phyloP scores from a whole-genome alignment of 257 asterid species.

The Thymus quinquecostatus region DNA sequence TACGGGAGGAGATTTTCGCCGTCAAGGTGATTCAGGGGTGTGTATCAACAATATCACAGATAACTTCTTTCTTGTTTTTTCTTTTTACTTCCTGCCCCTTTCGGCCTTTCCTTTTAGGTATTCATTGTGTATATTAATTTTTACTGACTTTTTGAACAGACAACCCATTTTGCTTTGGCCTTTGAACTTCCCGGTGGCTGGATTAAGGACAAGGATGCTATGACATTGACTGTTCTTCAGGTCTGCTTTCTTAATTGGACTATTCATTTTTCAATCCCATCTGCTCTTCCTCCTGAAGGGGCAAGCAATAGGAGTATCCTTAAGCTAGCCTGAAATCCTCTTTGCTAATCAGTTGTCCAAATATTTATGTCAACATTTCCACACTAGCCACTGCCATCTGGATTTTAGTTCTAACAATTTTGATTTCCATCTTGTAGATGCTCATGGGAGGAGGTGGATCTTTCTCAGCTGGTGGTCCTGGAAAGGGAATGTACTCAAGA shows the following conservation, averaged over 20 bases:
- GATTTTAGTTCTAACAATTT: not conserved
- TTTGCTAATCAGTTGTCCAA: not conserved
- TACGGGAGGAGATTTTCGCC: conserved; percentile 93
- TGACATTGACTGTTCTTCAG: conserved; percentile 86
- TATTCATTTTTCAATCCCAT: not conserved
- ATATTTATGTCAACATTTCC: conserved; percentile 14
- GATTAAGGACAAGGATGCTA: conserved; percentile 67
- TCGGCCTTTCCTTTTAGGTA: conserved; percentile 3
- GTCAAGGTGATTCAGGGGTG: conserved; percentile 90
- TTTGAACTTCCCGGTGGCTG: conserved; percentile 98
- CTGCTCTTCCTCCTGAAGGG: conserved; percentile 17
- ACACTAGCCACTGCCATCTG: not conserved
- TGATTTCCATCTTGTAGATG: conserved; percentile 54
- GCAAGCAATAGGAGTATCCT: not conserved
- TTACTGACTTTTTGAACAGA: conserved; percentile 41
- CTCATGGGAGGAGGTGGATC: conserved; percentile 99
- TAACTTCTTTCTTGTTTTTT: not conserved
- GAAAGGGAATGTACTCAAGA: conserved; percentile 96
- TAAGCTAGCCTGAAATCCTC: conserved; percentile 7
- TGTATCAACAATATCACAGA: conserved; percentile 34
- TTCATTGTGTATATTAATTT: conserved; percentile 1
- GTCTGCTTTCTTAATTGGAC: conserved; percentile 35
- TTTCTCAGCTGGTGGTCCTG: conserved; percentile 99
- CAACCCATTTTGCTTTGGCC: conserved; percentile 93
- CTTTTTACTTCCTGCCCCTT: conserved; percentile 1